Percentiles rank a stretch among this genome's conserved stretches.
Evolutionary conservation across 106 monocot species (phyloP).

Genomic region (Apostasia ramifera): DNA sequence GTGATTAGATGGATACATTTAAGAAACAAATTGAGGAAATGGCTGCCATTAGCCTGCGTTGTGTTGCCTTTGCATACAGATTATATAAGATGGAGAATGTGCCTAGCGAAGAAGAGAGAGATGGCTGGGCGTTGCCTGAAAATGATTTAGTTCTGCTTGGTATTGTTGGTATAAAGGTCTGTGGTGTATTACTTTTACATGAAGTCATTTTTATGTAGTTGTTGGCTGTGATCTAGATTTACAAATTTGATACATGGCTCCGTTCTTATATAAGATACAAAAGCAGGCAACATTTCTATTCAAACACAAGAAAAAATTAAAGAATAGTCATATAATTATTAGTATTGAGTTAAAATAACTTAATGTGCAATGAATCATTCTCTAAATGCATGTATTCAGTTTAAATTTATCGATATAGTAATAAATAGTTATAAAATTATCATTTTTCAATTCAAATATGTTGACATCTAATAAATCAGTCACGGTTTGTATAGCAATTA

Average conservation of each 20-base stretch:
- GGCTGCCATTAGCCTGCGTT: constrained; percentile 77
- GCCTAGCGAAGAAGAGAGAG: constrained; percentile 53
- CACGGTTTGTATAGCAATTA: too few relatives aligned
- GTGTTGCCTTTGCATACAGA: constrained; percentile 86
- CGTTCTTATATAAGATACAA: not conserved
- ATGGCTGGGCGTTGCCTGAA: constrained; percentile 69
- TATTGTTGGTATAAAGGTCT: constrained; percentile 89
- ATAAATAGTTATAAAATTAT: too few relatives aligned
- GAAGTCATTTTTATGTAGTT: too few relatives aligned
- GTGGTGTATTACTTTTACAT: not conserved
- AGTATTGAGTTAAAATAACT: too few relatives aligned
- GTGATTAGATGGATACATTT: constrained; percentile 47
- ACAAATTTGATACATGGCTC: not conserved
- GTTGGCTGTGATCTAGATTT: not conserved
- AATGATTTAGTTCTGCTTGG: constrained; percentile 64
- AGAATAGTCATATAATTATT: too few relatives aligned
- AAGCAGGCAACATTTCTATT: not conserved
- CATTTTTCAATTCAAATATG: too few relatives aligned
- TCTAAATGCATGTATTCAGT: too few relatives aligned
- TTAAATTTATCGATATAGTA: too few relatives aligned
- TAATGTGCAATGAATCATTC: too few relatives aligned
- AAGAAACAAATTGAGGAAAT: constrained; percentile 72
- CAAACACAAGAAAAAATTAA: too few relatives aligned
- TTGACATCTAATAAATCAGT: too few relatives aligned
- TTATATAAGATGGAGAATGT: constrained; percentile 27